Base-by-base conservation (phyloP, 345 rosid species). In the Acer campestre region DNA sequence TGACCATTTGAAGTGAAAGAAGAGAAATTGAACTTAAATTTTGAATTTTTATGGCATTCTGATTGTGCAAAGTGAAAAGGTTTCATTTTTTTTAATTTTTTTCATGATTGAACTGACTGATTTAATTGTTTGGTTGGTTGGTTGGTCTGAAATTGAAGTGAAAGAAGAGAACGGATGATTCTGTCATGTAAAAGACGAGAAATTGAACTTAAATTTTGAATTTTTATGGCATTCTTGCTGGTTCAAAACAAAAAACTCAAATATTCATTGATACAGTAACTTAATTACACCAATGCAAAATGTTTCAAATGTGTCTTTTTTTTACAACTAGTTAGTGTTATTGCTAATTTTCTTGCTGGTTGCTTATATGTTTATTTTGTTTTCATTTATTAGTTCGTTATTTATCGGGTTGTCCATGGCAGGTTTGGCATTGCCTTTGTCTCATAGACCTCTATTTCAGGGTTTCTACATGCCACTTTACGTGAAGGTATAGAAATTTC, bases 381-480 rank as follows among this genome's bases (percentile, higher is more conserved):
- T 38, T 73, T 29, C 61, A 64, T 10, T 55, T 65, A 20, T 17
- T 55, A 75, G 73, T 77, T 35, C 53, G 64, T 68, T 55, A 13
- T 77, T 76, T 38, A 14, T 86, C 79, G 27, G 10, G 46, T 64
- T 66, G 56, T 75, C 5, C 66, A 2, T 71, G 53, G 80, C 94
- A 96, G 99, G 99, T 96, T 58, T 96, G 84, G 98, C 99, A 12
- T 83, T 96, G 78, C 98, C 98, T 1, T 84, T 96, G 87, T 89
- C 92, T 3, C 98, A 91, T 80, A 88, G 97, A 82, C 99, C 99
- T 70, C 89, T 96, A 44, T 94, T 96, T 75, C 99, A 97, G 23
- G 99, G 99, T 29, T 96, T 96, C 79, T 96, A 92, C 92, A 91
- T 97, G 98, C 99, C 98, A 29, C 91, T 97, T 79, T 91, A 84